Conservation (phyloP, 306 rosid species). For the Trifolium pratense region DNA sequence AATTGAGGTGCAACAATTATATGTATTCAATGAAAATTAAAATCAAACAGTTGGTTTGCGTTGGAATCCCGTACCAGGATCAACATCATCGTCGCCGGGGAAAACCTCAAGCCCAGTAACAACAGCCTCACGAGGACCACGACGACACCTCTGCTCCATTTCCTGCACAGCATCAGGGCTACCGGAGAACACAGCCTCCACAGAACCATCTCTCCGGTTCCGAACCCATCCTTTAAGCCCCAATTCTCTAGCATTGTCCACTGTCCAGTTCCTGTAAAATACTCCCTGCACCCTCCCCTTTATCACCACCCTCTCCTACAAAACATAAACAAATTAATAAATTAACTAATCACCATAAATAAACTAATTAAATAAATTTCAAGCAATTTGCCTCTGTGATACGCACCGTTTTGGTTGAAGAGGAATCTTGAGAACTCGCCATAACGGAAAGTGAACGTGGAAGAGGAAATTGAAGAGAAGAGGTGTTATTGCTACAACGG, state of each 20-base stretch:
- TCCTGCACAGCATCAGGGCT: slow-evolving; percentile 50
- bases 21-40: neutral
- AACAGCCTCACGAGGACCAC: slow-evolving; percentile 74
- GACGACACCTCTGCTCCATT: slow-evolving; percentile 89
- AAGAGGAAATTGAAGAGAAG: slow-evolving; percentile 50
- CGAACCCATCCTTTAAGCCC: slow-evolving; percentile 60
- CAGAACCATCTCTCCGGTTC: slow-evolving; percentile 55
- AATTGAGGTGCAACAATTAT: neutral
- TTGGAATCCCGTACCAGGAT: slow-evolving; percentile 61
- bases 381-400: neutral
- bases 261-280: slow-evolving; percentile 56
- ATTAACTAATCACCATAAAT: neutral
- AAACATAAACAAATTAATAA: neutral
- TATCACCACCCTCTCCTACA: slow-evolving; percentile 71
- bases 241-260: slow-evolving; percentile 48
- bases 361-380: neutral
- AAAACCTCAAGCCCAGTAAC: slow-evolving; percentile 74
- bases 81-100: slow-evolving; percentile 61
- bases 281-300: slow-evolving; percentile 84
- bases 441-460: slow-evolving; percentile 53
- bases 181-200: slow-evolving; percentile 58
- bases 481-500: slow-evolving; percentile 44
- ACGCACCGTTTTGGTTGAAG: slow-evolving; percentile 68
- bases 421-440: slow-evolving; percentile 54
- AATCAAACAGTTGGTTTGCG: slow-evolving; percentile 65